phyloP scores from a whole-genome alignment of 768 basidiomycete species.

The Kwoniella shandongensis region DNA sequence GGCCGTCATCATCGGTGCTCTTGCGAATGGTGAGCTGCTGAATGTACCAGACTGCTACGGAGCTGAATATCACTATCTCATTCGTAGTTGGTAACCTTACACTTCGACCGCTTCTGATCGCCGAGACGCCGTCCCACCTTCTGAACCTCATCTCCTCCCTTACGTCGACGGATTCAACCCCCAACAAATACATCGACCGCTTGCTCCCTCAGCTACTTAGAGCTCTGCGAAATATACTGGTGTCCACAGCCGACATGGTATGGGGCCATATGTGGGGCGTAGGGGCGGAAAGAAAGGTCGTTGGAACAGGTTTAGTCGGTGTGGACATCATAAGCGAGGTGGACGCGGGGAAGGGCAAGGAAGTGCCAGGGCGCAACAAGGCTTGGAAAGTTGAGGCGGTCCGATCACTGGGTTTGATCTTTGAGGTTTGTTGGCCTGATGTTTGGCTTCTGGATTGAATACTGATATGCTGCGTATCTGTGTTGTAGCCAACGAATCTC shows the following conservation, averaged over 20 bases:
- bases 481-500: slow-evolving; percentile 30
- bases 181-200: slow-evolving; percentile 7
- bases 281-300: slow-evolving; percentile 33
- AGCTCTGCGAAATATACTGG: slow-evolving; percentile 45
- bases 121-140: slow-evolving; percentile 25
- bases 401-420: slow-evolving; percentile 20
- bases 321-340: background rate
- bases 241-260: slow-evolving; percentile 46
- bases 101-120: slow-evolving; percentile 28
- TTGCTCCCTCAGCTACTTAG: slow-evolving; percentile 40
- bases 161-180: background rate
- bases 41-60: background rate
- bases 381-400: slow-evolving; percentile 28
- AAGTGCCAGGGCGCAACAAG: slow-evolving; percentile 1
- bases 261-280: slow-evolving; percentile 53
- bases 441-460: background rate
- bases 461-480: background rate
- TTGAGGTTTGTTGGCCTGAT: slow-evolving; percentile 32
- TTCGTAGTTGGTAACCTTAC: slow-evolving; percentile 41
- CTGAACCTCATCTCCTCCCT: slow-evolving; percentile 24
- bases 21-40: slow-evolving; percentile 45
- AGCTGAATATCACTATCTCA: slow-evolving; percentile 15
- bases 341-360: slow-evolving; percentile 18
- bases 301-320: slow-evolving; percentile 14
- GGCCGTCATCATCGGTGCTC: slow-evolving; percentile 48